Percentiles rank a stretch among this genome's conserved stretches.
These are phyloP conservation scores for Xylaria digitata DNA, from an alignment of 2,329 filamentous ascomycete species.

Conservation along the genomic window DNA sequence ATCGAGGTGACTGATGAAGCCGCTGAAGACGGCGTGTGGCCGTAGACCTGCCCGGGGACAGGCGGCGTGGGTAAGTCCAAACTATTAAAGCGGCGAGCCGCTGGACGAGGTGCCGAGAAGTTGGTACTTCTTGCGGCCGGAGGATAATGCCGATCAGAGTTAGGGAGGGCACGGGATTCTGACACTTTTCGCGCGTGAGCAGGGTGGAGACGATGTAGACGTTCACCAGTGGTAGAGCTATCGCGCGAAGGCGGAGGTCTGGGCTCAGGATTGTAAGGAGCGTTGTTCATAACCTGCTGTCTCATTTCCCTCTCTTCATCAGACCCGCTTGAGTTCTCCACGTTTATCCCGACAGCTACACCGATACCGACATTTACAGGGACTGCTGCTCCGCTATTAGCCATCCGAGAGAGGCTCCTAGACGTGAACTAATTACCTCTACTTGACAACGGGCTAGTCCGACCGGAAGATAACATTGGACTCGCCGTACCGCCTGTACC, in stretches of 20 bases:
- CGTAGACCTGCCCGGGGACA: conserved; percentile 32
- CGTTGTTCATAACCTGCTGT: conserved; percentile 33
- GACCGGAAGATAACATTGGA: conserved; percentile 37
- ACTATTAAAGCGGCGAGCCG: conserved; percentile 35
- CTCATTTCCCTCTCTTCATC: conserved; percentile 44
- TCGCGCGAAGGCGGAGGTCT: conserved; percentile 37
- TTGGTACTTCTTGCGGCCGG: conserved; percentile 44
- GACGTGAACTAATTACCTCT: conserved; percentile 43
- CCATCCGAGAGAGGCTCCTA: conserved; percentile 37
- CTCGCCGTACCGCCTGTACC: conserved; percentile 32
- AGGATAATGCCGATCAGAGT: conserved; percentile 44
- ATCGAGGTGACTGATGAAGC: conserved; percentile 46
- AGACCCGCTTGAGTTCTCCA: conserved; percentile 38
- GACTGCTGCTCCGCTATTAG: conserved; percentile 36
- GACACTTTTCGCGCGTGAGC: conserved; percentile 39
- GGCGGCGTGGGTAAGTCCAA: conserved; percentile 31
- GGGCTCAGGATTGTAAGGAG: conserved; percentile 33
- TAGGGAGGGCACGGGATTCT: conserved; percentile 33
- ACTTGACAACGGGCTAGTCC: conserved; percentile 38
- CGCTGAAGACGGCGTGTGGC: conserved; percentile 40
- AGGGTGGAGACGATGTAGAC: conserved; percentile 42
- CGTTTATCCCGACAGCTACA: conserved; percentile 35
- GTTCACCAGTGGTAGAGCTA: conserved; percentile 39
- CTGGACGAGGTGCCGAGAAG: conserved; percentile 46
- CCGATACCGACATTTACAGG: conserved; percentile 30